Base-by-base conservation (phyloP, 164 flowering plant genomes). In the Nymphaea thermarum region DNA sequence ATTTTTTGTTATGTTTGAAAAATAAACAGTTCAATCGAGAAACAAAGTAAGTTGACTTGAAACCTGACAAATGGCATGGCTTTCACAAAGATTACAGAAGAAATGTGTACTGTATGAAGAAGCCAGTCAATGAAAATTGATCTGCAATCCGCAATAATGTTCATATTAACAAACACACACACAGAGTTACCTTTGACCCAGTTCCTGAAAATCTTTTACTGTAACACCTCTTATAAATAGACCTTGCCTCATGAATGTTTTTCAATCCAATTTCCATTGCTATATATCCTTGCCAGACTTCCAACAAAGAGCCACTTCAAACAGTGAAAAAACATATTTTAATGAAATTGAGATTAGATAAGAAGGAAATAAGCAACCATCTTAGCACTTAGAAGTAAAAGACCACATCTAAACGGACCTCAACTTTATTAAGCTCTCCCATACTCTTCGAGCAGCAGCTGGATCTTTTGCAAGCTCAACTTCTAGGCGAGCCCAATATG, bases 401-500 rank as follows among this genome's bases (percentile, higher is more conserved):
- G 4, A 43, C 15, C 64, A 70, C 53, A 10, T 5, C 53, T 45
- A 10, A 1, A 0, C 53, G 2, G 62, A 91, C 99, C 98, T 78
- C 62, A 69, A 84, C 80, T 92, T 95, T 64, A 90, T 84, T 69
- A 95, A 83, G 76, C 85, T 84, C 74, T 95, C 99, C 99, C 99
- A 95, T 69, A 88, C 99, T 71, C 84, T 85, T 71, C 96, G 96
- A 68, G 96, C 94, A 62, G 92, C 91, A 82, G 5, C 76, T 75
- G 83, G 47, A 79, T 95, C 91, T 66, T 88, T 85, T 53, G 82
- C 88, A 60, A 86, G 71, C 7, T 72, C 77, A 60, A 79, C 74
- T 82, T 91, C 99, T 61, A 94, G 75, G 53, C 81, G 86, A 63
- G 98, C 87, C 99, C 99, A 94, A 74, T 94, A 94, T 65, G 81